These are phyloP conservation scores for Diaporthe citrichinensis DNA, from an alignment of 2,329 filamentous ascomycete species.

Conservation along the genomic window DNA sequence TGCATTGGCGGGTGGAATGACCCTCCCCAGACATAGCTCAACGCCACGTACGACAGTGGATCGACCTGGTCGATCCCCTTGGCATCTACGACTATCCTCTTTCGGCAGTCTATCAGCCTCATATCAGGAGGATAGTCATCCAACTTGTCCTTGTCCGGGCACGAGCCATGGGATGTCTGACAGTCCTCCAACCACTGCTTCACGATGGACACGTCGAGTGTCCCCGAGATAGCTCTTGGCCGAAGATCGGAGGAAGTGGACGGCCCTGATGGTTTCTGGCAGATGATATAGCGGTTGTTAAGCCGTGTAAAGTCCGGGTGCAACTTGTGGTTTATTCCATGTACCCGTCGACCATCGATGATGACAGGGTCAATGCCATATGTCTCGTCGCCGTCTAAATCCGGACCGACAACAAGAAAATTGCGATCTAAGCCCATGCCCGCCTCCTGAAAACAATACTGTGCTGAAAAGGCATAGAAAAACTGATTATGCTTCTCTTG, in stretches of 20 bases:
- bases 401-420: not conserved
- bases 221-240: not conserved
- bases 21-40: not conserved
- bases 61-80: no score
- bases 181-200: not conserved
- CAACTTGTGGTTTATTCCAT: not conserved
- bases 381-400: not conserved
- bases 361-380: not conserved
- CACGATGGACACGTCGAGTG: not conserved
- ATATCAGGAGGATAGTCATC: not conserved
- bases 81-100: not conserved
- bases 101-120: not conserved
- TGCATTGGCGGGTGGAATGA: not conserved
- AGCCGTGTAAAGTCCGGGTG: not conserved
- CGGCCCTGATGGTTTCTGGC: not conserved
- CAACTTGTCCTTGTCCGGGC: not conserved
- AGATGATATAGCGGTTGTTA: not conserved
- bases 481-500: not conserved
- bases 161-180: not conserved
- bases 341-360: not conserved
- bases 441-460: not conserved
- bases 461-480: not conserved
- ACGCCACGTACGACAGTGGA: not conserved
- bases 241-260: not conserved
- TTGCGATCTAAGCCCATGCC: not conserved